A percentile compares a stretch with the other conserved stretches of the same genome.
Conservation (phyloP, 371 early-diverging fungal genomes). For the Mortierella sp. region DNA sequence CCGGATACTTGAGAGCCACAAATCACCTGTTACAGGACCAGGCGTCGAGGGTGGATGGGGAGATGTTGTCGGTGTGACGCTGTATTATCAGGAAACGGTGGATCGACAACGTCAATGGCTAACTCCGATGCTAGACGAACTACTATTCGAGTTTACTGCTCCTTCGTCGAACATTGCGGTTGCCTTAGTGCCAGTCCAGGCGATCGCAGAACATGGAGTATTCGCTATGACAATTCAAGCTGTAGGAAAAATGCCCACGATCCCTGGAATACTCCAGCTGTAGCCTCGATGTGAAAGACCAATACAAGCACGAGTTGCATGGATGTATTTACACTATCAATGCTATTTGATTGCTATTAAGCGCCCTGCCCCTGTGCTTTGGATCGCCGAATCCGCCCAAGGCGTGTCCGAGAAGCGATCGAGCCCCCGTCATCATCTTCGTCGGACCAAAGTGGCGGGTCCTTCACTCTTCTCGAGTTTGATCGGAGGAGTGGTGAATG, state of each 20-base stretch:
- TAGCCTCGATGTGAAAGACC: too few species aligned
- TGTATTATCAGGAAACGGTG: conserved; percentile 33
- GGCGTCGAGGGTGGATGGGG: conserved; percentile 29
- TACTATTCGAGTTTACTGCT: conserved; percentile 7
- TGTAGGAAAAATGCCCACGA: conserved; percentile 32
- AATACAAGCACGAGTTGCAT: too few species aligned
- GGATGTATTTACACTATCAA: too few species aligned
- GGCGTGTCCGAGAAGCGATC: conserved; percentile 30
- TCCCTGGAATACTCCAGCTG: conserved; percentile 31
- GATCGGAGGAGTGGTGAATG: conserved; percentile 18
- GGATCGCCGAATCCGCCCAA: conserved; percentile 19
- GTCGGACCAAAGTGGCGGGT: conserved; percentile 6
- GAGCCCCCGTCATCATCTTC: conserved; percentile 19
- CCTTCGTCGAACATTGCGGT: conserved; percentile 25
- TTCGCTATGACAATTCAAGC: conserved; percentile 40
- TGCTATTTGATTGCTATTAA: too few species aligned
- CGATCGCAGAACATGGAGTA: conserved; percentile 30
- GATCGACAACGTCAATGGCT: conserved; percentile 1
- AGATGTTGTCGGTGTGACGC: conserved; percentile 37
- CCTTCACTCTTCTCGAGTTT: conserved; percentile 1
- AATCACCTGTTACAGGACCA: conserved; percentile 19
- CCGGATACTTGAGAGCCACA: conserved; percentile 22
- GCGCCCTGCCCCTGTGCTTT: conserved; percentile 13
- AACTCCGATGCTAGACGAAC: conserved; percentile 5
- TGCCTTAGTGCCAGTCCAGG: conserved; percentile 41